A percentile compares a stretch with the other conserved stretches of the same genome.
Conservation (phyloP, 306 rosid genomes). For the Delonix regia region DNA sequence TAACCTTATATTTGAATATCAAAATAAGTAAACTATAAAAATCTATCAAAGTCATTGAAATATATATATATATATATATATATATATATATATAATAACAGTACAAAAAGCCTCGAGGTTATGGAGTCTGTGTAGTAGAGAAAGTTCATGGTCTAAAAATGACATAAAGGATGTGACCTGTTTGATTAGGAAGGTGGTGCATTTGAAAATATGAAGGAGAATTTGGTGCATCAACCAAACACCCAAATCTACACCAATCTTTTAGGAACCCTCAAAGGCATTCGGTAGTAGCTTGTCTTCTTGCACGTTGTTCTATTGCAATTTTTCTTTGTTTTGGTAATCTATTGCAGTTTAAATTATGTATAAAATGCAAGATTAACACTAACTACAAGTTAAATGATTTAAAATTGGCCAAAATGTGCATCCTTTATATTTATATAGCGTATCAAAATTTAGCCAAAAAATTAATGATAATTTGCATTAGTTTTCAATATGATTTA, state of each 20-base stretch:
- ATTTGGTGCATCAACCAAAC: slow-evolving; percentile 80
- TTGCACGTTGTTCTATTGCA: slow-evolving; percentile 46
- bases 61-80: slow-evolving; percentile 29
- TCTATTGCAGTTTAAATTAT: slow-evolving; percentile 25
- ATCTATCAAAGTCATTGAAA: slow-evolving; percentile 45
- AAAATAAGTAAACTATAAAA: slow-evolving; percentile 46
- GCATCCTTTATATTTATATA: neutral
- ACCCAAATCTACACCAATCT: slow-evolving; percentile 45
- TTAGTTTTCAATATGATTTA: neutral
- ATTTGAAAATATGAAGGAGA: slow-evolving; percentile 65
- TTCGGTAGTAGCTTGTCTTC: slow-evolving; percentile 58
- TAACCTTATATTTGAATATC: slow-evolving; percentile 36
- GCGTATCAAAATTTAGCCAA: neutral
- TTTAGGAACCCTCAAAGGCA: slow-evolving; percentile 39
- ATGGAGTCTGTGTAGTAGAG: slow-evolving; percentile 23
- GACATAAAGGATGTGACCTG: slow-evolving; percentile 54
- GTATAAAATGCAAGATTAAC: slow-evolving; percentile 54
- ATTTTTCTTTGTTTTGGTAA: slow-evolving; percentile 32
- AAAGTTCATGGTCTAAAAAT: slow-evolving; percentile 42
- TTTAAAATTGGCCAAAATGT: slow-evolving; percentile 14
- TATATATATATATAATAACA: slow-evolving; percentile 1
- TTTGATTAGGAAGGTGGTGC: slow-evolving; percentile 72
- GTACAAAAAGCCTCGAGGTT: slow-evolving; percentile 22
- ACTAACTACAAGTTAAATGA: slow-evolving; percentile 39
- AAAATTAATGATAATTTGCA: neutral